Evolutionary conservation across 2,329 filamentous ascomycete genomes (phyloP).

Genomic region (Talaromyces funiculosus): DNA sequence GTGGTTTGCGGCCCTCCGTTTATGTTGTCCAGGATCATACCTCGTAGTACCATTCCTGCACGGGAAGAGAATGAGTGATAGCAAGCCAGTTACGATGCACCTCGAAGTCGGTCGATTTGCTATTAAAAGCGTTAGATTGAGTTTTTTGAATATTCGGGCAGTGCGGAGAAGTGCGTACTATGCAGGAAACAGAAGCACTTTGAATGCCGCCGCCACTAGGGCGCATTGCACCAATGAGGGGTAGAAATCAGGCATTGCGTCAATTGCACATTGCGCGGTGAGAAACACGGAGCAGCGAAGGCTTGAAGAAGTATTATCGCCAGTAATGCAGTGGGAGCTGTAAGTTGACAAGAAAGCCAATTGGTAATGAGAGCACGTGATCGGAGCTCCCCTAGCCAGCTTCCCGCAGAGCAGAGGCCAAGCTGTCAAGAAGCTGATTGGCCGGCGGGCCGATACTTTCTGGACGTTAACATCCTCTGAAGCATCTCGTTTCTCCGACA

Average conservation of each 20-base stretch:
- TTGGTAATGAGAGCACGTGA: background rate
- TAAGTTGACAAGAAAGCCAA: background rate
- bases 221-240: constrained; percentile 87
- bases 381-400: background rate
- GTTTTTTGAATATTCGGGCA: background rate
- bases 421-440: constrained; percentile 19
- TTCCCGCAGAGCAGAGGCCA: constrained; percentile 15
- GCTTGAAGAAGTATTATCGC: background rate
- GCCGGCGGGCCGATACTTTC: constrained; percentile 1
- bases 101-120: constrained; percentile 98
- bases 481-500: background rate
- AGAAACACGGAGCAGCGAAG: background rate
- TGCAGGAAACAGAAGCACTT: constrained; percentile 85
- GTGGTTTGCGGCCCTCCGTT: background rate
- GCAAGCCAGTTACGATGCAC: constrained; percentile 99
- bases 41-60: constrained; percentile 92
- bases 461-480: constrained; percentile 2
- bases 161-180: constrained; percentile 61
- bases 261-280: constrained; percentile 20
- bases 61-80: constrained; percentile 81
- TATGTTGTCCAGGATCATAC: constrained; percentile 32
- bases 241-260: constrained; percentile 68
- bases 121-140: constrained; percentile 33
- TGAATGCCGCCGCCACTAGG: constrained; percentile 78
- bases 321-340: background rate